Evolutionary conservation across 1,284 basidiomycete species (phyloP).

Genomic region (Thecaphora thlaspeos): DNA sequence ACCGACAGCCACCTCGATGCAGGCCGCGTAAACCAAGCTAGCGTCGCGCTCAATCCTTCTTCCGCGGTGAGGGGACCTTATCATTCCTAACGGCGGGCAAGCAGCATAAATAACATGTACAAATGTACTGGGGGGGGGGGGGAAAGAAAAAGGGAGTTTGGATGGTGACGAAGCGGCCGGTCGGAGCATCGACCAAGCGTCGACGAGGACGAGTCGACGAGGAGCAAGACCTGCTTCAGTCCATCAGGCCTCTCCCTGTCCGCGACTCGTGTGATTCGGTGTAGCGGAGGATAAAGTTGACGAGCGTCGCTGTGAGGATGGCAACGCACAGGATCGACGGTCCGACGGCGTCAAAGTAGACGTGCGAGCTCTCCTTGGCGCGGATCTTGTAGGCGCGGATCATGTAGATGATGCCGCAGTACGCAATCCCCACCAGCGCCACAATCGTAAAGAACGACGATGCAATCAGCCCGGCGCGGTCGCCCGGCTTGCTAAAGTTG

Average conservation of each 20-base stretch:
- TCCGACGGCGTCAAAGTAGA: conserved; percentile 55
- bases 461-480: conserved; percentile 76
- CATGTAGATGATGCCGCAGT: conserved; percentile 83
- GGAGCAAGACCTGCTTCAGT: conserved; percentile 13
- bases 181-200: too few species aligned
- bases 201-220: too few species aligned
- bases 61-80: too few species aligned
- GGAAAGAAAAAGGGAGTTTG: too few species aligned
- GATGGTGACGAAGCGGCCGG: too few species aligned
- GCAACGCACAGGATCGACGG: conserved; percentile 50
- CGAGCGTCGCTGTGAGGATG: conserved; percentile 40
- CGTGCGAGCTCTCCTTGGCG: conserved; percentile 45
- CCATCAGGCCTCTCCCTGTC: conserved; percentile 33
- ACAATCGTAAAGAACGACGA: conserved; percentile 83
- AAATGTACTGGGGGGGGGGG: too few species aligned
- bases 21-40: too few species aligned
- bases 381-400: conserved; percentile 73
- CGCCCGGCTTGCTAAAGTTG: conserved; percentile 78
- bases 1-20: too few species aligned
- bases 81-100: too few species aligned
- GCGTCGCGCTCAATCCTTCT: too few species aligned
- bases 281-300: conserved; percentile 53
- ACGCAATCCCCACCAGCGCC: conserved; percentile 84
- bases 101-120: too few species aligned
- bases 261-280: conserved; percentile 36